Evolutionary conservation across 768 basidiomycete species (phyloP).

Genomic region (Gyrodon lividus): DNA sequence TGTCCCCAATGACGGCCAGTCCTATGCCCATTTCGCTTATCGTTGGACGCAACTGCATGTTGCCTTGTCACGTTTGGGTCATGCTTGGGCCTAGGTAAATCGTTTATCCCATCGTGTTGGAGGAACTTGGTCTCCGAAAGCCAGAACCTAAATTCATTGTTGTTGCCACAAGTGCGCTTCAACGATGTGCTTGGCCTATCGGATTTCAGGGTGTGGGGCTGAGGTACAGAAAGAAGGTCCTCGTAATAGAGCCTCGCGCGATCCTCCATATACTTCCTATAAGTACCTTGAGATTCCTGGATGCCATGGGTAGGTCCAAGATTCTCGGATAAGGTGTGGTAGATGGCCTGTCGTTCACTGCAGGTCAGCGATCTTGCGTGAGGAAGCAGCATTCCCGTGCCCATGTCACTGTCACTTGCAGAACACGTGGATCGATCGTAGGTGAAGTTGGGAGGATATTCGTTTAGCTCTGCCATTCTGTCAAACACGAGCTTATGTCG

Average conservation of each 20-base stretch:
- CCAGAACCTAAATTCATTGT: constrained; percentile 32
- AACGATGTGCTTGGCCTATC: constrained; percentile 4
- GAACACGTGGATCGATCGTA: constrained; percentile 20
- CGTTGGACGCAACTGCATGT: constrained; percentile 2
- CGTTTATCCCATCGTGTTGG: constrained; percentile 19
- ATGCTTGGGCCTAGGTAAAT: constrained; percentile 9
- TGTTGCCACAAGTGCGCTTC: constrained; percentile 15
- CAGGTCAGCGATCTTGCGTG: constrained; percentile 35
- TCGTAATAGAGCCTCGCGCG: constrained; percentile 49
- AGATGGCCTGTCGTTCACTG: constrained; percentile 50
- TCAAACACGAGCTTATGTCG: constrained; percentile 27
- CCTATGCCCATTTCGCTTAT: constrained; percentile 8
- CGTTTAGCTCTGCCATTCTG: constrained; percentile 24
- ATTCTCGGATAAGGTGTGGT: constrained; percentile 48
- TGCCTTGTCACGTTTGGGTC: constrained; percentile 10
- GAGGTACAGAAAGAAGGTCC: constrained; percentile 30
- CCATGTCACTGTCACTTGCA: too few species aligned
- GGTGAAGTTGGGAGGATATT: constrained; percentile 11
- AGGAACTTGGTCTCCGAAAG: constrained; percentile 29
- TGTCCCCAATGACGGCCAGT: constrained; percentile 9
- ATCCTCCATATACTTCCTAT: constrained; percentile 50
- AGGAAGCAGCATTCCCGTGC: constrained; percentile 15
- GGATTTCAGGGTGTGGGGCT: constrained; percentile 14
- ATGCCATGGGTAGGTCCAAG: constrained; percentile 47
- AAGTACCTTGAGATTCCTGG: constrained; percentile 52